phyloP scores from a whole-genome alignment of 768 basidiomycete species.

The Boletus coccyginus region DNA sequence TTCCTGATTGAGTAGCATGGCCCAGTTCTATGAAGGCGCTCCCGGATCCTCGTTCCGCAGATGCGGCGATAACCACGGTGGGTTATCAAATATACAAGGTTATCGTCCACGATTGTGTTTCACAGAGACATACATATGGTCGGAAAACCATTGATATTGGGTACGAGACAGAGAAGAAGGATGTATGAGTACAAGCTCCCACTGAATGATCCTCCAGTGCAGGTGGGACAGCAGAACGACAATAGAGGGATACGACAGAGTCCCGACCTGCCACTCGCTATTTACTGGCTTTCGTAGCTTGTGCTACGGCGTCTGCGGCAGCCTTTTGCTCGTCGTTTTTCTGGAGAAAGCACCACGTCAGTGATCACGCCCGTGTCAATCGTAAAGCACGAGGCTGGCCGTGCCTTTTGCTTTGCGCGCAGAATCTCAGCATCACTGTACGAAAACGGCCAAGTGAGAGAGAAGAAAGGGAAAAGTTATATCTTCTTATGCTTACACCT shows the following conservation, averaged over 20 bases:
- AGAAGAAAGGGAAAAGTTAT: constrained; percentile 14
- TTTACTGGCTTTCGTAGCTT: constrained; percentile 28
- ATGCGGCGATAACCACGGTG: constrained; percentile 22
- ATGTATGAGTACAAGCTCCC: constrained; percentile 13
- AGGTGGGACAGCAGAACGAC: not conserved
- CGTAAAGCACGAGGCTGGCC: constrained; percentile 13
- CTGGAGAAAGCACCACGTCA: constrained; percentile 29
- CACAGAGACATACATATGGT: not conserved
- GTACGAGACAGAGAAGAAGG: constrained; percentile 9
- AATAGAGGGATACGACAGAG: constrained; percentile 10
- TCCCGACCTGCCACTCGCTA: constrained; percentile 29
- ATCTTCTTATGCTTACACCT: constrained; percentile 53
- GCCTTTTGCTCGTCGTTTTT: constrained; percentile 55
- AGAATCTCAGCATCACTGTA: constrained; percentile 72
- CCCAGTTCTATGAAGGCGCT: not conserved
- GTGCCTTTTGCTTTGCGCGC: constrained; percentile 77
- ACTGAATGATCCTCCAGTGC: constrained; percentile 12
- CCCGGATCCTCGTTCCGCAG: constrained; percentile 22
- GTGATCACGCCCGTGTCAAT: not conserved
- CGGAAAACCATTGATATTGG: constrained; percentile 16
- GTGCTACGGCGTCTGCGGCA: constrained; percentile 25
- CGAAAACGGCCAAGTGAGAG: constrained; percentile 25
- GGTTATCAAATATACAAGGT: constrained; percentile 13
- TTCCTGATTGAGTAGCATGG: constrained; percentile 14
- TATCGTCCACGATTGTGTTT: not conserved